Evolutionary conservation across 805 yeast species (phyloP), one percentile per base, ranked within the genome.

Genomic region (Candida insectorum): DNA sequence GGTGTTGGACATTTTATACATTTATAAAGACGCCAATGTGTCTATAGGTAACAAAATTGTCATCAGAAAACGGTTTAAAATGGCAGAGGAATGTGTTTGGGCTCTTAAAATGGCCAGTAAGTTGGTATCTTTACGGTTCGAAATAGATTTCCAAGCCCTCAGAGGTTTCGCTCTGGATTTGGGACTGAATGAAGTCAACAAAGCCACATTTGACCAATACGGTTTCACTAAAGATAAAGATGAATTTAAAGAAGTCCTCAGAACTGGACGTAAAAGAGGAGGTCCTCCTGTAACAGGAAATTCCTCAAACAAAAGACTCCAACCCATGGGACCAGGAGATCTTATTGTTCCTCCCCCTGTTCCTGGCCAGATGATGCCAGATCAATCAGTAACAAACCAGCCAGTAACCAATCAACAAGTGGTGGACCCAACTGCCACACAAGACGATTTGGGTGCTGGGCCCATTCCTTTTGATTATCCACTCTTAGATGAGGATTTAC

Each of bases 31-130:
- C 13, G 45, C 69, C 16, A 48, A 65, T 21, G 63, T 66, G 5
- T 51, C 55, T 33, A 51, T 45, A 6, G 37, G 57, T 44, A 62
- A 65, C 8, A 56, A 53, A 30, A 41, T 54, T 5, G 36, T 65
- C 8, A 45, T 54, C 27, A 46, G 51, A 24, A 58, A 54, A 33
- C 44, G 72, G 25, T 67, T 63, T 44, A 62, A 58, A 33, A 78
- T 78, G 85, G 73, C 71, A 9, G 62, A 66, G 27, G 84, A 78
- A 48, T 74, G 81, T 45, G 45, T 75, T n/a, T 79, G 84, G 85
- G 77, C 73, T 2, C 45, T 79, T 26, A 75, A 75, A 40, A 72
- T 70, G 62, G 56, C 75, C 38, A 76, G 75, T 45, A 74, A 71
- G 39, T 65, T 77, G 45, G 54, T 72, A 28, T 53, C 68, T n/a